These are phyloP conservation scores for Limonomyces culmigenus DNA, from an alignment of 1,284 basidiomycete species.

Conservation along the genomic window DNA sequence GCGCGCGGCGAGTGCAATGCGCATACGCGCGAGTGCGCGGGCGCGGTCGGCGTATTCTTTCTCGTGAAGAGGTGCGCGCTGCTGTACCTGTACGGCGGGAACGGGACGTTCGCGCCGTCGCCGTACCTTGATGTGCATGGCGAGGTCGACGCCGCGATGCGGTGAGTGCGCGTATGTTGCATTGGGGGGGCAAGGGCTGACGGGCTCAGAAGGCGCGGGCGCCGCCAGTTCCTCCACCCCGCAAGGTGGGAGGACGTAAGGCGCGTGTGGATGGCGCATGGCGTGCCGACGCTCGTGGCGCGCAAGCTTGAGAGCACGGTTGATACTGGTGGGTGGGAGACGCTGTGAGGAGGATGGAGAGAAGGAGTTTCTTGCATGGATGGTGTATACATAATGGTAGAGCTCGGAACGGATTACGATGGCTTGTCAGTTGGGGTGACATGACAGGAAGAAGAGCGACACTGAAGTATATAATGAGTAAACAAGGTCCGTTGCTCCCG, in stretches of 20 bases:
- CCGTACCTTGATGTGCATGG: constrained; percentile 94
- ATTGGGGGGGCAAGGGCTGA: constrained; percentile 3
- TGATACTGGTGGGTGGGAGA: constrained; percentile 91
- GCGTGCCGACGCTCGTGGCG: constrained; percentile 81
- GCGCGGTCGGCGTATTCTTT: constrained; percentile 80
- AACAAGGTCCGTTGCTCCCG: no score
- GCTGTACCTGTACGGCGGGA: constrained; percentile 80
- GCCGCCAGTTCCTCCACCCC: constrained; percentile 76
- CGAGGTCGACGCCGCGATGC: constrained; percentile 85
- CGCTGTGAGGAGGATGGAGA: constrained; percentile 43
- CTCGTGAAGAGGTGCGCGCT: constrained; percentile 87
- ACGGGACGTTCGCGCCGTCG: constrained; percentile 76
- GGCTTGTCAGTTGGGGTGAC: no score
- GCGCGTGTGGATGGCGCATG: constrained; percentile 80
- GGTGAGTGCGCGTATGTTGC: constrained; percentile 28
- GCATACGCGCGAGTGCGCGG: constrained; percentile 86
- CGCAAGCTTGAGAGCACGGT: constrained; percentile 77
- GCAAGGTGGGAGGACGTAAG: constrained; percentile 87
- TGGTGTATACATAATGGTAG: no score
- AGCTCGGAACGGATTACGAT: no score
- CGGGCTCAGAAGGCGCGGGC: constrained; percentile 42
- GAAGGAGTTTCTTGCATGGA: no score
- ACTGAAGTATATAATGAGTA: no score
- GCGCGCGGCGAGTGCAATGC: constrained; percentile 82
- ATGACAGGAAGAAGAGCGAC: no score